Percentiles rank a stretch among this genome's conserved stretches.
phyloP scores from a whole-genome alignment of 805 yeast species.

The Hanseniaspora hatyaiensis region DNA sequence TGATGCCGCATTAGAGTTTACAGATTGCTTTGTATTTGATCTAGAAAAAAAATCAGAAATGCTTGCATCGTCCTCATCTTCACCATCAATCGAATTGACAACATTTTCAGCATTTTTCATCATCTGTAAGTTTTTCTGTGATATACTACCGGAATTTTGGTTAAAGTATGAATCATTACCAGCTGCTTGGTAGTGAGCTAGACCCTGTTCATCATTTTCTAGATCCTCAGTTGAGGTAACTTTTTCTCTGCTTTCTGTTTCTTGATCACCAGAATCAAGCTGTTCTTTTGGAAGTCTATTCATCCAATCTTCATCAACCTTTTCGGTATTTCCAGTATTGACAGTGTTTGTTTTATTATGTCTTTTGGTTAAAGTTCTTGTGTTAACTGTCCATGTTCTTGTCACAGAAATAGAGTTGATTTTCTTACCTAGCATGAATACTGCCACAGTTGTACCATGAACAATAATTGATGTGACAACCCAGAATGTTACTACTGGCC shows the following conservation, averaged over 20 bases:
- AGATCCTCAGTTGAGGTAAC: background rate
- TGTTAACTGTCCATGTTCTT: slow-evolving; percentile 70
- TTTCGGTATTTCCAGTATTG: slow-evolving; percentile 33
- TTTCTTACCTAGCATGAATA: slow-evolving; percentile 62
- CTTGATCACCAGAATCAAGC: slow-evolving; percentile 32
- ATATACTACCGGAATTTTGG: too few relatives aligned
- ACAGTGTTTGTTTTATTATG: background rate
- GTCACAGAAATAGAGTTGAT: slow-evolving; percentile 86
- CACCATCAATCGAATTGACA: background rate
- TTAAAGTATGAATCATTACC: too few relatives aligned
- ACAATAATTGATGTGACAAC: slow-evolving; percentile 73
- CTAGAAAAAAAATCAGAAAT: slow-evolving; percentile 1
- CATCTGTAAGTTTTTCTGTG: too few relatives aligned
- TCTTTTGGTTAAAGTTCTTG: slow-evolving; percentile 27
- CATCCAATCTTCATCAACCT: slow-evolving; percentile 61
- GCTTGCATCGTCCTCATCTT: slow-evolving; percentile 8
- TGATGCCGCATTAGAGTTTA: background rate
- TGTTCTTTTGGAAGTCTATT: slow-evolving; percentile 62
- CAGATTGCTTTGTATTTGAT: slow-evolving; percentile 8
- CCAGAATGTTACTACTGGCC: slow-evolving; percentile 77
- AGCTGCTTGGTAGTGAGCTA: too few relatives aligned
- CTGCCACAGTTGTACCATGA: slow-evolving; percentile 76
- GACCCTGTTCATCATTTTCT: slow-evolving; percentile 1
- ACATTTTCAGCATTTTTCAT: too few relatives aligned
- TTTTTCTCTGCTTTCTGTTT: background rate